These are phyloP conservation scores for Parathielavia hyrcaniae DNA, from an alignment of 495 filamentous ascomycete genomes.

Conservation along the genomic window DNA sequence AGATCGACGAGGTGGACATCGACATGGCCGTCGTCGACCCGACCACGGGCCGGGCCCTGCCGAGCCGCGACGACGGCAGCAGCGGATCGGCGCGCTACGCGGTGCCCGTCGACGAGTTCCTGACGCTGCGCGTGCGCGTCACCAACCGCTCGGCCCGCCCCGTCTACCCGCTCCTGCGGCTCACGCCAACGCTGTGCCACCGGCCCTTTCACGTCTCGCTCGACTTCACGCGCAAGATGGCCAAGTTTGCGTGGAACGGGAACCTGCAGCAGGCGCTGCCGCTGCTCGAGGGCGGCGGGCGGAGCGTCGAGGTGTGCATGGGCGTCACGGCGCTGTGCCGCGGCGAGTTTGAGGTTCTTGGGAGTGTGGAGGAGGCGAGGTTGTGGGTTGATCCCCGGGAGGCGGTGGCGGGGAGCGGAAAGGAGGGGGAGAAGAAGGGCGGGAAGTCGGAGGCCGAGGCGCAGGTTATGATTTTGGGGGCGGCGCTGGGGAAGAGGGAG, in stretches of 20 bases:
- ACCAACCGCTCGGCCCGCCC: constrained; percentile 64
- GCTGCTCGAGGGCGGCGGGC: constrained; percentile 50
- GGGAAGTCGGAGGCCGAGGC: constrained; percentile 40
- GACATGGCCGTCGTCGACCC: constrained; percentile 49
- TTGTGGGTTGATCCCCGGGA: constrained; percentile 49
- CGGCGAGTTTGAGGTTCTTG: constrained; percentile 77
- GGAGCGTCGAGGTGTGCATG: constrained; percentile 50
- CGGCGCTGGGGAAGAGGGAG: constrained; percentile 51
- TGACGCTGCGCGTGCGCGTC: constrained; percentile 60
- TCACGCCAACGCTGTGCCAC: constrained; percentile 70
- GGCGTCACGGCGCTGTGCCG: constrained; percentile 66
- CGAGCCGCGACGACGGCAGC: background rate
- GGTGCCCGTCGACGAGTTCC: constrained; percentile 63
- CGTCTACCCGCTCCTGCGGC: constrained; percentile 64
- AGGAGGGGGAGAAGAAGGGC: constrained; percentile 56
- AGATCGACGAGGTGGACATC: constrained; percentile 72
- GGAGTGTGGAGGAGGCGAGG: constrained; percentile 71
- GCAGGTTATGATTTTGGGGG: constrained; percentile 47
- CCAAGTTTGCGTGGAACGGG: constrained; percentile 71
- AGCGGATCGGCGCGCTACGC: constrained; percentile 3
- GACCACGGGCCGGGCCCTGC: constrained; percentile 7
- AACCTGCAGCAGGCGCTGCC: constrained; percentile 69
- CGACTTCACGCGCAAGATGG: constrained; percentile 66
- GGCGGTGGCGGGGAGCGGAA: constrained; percentile 52
- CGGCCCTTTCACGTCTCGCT: constrained; percentile 68